These are phyloP conservation scores for Aureobasidium sp. DNA, from an alignment of 2,329 filamentous ascomycete species.

Conservation along the genomic window DNA sequence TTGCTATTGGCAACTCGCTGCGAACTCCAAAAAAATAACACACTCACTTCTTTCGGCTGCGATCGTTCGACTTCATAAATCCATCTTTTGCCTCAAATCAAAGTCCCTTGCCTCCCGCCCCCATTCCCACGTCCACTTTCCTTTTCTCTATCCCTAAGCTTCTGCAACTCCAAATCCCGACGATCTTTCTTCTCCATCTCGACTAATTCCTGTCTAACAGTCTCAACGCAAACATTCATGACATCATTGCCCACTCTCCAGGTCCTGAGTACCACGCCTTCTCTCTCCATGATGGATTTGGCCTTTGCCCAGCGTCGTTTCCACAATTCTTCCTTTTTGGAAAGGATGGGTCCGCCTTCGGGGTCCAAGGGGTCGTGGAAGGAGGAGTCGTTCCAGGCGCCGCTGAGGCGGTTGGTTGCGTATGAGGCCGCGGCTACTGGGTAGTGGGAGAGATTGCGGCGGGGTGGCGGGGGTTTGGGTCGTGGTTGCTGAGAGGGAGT, in stretches of 20 bases:
- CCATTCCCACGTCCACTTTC: not conserved
- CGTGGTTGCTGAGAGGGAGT: slow-evolving; percentile 14
- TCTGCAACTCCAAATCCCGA: slow-evolving; percentile 4
- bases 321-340: slow-evolving; percentile 68
- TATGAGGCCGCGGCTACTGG: slow-evolving; percentile 29
- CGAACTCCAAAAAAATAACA: no score
- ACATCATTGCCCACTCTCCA: slow-evolving; percentile 69
- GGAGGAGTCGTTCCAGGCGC: slow-evolving; percentile 16
- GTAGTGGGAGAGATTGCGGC: slow-evolving; percentile 28
- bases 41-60: no score
- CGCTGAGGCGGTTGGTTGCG: slow-evolving; percentile 29
- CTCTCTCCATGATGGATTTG: slow-evolving; percentile 51
- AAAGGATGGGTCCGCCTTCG: slow-evolving; percentile 28
- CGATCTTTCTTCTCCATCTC: slow-evolving; percentile 20
- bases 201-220: slow-evolving; percentile 51
- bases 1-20: no score
- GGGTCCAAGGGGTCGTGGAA: slow-evolving; percentile 16
- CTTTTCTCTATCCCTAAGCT: not conserved
- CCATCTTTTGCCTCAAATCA: not conserved
- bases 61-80: no score
- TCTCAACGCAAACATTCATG: slow-evolving; percentile 52
- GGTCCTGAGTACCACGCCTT: slow-evolving; percentile 60
- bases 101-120: not conserved
- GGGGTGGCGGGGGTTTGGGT: slow-evolving; percentile 29
- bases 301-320: slow-evolving; percentile 57